A percentile compares a stretch with the other conserved stretches of the same genome.
Conservation (phyloP, 495 filamentous ascomycete species). For the Parmelia sp. region DNA sequence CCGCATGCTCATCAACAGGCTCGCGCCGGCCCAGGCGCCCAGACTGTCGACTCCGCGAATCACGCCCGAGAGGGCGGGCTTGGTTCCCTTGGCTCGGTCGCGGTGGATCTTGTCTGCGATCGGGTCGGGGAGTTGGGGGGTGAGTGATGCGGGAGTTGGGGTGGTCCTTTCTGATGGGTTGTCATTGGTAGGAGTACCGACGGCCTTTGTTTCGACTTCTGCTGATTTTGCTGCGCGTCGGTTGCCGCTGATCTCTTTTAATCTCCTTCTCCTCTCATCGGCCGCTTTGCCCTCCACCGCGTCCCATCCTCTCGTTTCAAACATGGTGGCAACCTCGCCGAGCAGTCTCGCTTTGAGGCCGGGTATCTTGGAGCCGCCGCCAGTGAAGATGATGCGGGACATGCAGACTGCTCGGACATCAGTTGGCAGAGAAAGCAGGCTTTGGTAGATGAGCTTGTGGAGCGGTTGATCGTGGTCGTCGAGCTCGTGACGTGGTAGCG, state of each 20-base stretch:
- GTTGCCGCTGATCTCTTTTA: slow-evolving; percentile 41
- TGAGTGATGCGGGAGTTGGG: slow-evolving; percentile 37
- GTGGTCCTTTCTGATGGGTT: slow-evolving; percentile 12
- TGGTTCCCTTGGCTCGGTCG: slow-evolving; percentile 42
- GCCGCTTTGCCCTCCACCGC: slow-evolving; percentile 56
- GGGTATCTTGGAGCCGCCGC: slow-evolving; percentile 71
- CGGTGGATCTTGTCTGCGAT: slow-evolving; percentile 57
- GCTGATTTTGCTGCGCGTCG: slow-evolving; percentile 9
- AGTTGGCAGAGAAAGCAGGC: slow-evolving; percentile 66
- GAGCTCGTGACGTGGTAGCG: slow-evolving; percentile 47
- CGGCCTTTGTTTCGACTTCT: background rate
- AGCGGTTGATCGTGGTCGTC: slow-evolving; percentile 84
- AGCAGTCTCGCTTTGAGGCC: slow-evolving; percentile 77
- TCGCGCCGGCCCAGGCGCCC: slow-evolving; percentile 84
- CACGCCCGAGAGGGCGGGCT: slow-evolving; percentile 47
- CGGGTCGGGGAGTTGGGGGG: slow-evolving; percentile 50
- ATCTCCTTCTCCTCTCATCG: slow-evolving; percentile 47
- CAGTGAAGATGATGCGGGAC: slow-evolving; percentile 82
- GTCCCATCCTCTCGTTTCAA: slow-evolving; percentile 70
- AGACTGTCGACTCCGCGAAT: slow-evolving; percentile 75
- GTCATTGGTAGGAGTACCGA: slow-evolving; percentile 15
- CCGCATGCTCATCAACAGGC: slow-evolving; percentile 70
- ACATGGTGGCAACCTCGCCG: slow-evolving; percentile 59
- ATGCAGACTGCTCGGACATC: slow-evolving; percentile 82
- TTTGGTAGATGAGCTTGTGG: slow-evolving; percentile 63